Evolutionary conservation across 805 yeast species (phyloP), one percentile per base, ranked within the genome.

Genomic region (Zygosaccharomyces kombuchaensis): DNA sequence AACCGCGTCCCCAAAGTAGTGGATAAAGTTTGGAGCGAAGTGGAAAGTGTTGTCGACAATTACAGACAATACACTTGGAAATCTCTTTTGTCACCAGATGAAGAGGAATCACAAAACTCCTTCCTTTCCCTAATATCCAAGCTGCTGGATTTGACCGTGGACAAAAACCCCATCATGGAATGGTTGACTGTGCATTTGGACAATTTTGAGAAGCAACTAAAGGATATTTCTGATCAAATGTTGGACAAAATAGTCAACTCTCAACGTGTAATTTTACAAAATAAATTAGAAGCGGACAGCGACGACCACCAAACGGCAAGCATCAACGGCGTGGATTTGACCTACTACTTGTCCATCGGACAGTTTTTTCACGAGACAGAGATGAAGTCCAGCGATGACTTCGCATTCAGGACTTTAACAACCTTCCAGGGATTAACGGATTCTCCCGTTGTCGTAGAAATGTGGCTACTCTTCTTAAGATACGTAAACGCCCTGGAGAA

Each of bases 161-260:
- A 70, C 37, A 81, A 78, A 45, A 82, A 80, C 58, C 91, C 91
- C 4, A 76, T 84, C 5, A 59, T 72, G 17, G 78, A 75, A 43
- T 84, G 88, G 80, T 72, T 84, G 23, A 67, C 73, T 34, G 64
- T 75, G 14, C 82, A 76, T 55, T 71, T 73, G 37, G 66, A 68
- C 19, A 60, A 59, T 14, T 69, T 79, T 47, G 60, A 65, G 6
- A 51, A 56, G 2, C 64, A 67, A 41, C 63, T 79, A 25, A 65
- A 66, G 17, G 71, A 73, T 16, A 68, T 68, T 3, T 74, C 75
- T 22, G 64, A 63, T 14, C 73, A 72, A 40, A 68, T 72, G 48
- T 59, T 68, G 29, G 63, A 60, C 12, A 70, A 73, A 49, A 66
- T 76, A 19, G 51, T 69, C 6, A 62, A 66, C 35, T 59, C 72